Base-by-base conservation (phyloP, 805 yeast genomes). In the Saccharomycopsis oosterbeekiorum region DNA sequence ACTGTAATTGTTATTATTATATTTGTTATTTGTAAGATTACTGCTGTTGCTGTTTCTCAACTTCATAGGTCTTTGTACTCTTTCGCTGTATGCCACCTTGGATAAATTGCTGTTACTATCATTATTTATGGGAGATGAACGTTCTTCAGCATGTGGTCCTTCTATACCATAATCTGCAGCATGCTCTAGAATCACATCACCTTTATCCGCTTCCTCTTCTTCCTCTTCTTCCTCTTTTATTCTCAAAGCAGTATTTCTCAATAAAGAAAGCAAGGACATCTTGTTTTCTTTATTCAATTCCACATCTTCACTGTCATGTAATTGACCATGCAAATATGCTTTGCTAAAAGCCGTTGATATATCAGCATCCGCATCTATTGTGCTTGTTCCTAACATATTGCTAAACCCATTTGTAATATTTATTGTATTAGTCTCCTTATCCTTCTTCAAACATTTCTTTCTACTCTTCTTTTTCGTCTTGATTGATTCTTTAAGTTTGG, bases 201-300 rank as follows among this genome's bases (percentile, higher is more conserved):
- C 59, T 9, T 56, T 42, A 3, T 14, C 24, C 36, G n/a, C 11
- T 15, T 55, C 51, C 19, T 61, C 58, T 36, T 57, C 11, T 15
- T 55, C 51, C 19, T 61, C 58, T 36, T 57, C 60, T 19, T 63
- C 65, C 15, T 63, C 65, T 55, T 63, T 63, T 6, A 63, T 57
- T 53, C 55, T 54, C 56, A 61, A 40, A 11, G 65, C 65, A 17
- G 65, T 57, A 5, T 21, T 36, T 47, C 59, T 64, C 51, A 63
- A 63, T 12, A 63, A 56, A 9, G 60, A 10, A 1, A 63, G 40
- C n/a, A 63, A 57, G 4, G 64, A 59, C 14, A 60, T 26, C 36
- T 61, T 60, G 37, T 60, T 56, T 40, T 60, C 53, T 24, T 24
- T 47, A 15, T 21, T 14, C 14, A 47, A 10, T 11, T 47, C 34